These are phyloP conservation scores for Ramaria sp. DNA, from an alignment of 768 basidiomycete species.

Conservation along the genomic window DNA sequence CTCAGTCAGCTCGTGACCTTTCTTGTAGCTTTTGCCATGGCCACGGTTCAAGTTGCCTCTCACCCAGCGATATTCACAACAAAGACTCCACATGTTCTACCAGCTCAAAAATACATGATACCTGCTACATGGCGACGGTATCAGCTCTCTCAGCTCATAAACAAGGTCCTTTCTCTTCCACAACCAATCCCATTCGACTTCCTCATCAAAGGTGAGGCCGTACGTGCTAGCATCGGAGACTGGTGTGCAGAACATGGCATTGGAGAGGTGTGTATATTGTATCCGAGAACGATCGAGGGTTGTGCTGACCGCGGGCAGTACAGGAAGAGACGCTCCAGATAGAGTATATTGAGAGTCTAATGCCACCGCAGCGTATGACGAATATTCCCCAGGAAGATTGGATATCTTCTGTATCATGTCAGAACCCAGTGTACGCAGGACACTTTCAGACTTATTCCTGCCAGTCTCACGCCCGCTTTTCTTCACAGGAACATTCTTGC, in stretches of 20 bases:
- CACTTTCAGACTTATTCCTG: slow-evolving; percentile 1
- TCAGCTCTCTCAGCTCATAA: slow-evolving; percentile 93
- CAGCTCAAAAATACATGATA: slow-evolving; percentile 85
- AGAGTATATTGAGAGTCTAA: slow-evolving; percentile 82
- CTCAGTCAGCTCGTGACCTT: too few species aligned
- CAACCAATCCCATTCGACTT: slow-evolving; percentile 90
- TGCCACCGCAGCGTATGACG: slow-evolving; percentile 76
- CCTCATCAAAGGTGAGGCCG: slow-evolving; percentile 70
- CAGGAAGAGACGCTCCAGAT: slow-evolving; percentile 87
- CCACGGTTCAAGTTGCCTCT: not conserved
- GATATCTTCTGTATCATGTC: slow-evolving; percentile 74
- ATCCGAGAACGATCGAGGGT: not conserved
- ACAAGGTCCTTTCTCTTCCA: slow-evolving; percentile 73
- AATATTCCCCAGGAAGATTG: slow-evolving; percentile 85
- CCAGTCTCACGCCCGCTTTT: slow-evolving; percentile 1
- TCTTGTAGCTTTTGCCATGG: not conserved
- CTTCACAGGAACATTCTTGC: slow-evolving; percentile 54
- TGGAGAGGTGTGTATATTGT: slow-evolving; percentile 44
- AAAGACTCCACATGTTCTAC: slow-evolving; percentile 60
- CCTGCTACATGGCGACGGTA: slow-evolving; percentile 87
- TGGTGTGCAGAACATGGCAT: slow-evolving; percentile 64
- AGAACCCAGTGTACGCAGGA: slow-evolving; percentile 36
- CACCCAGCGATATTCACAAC: slow-evolving; percentile 62
- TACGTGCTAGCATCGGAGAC: slow-evolving; percentile 58
- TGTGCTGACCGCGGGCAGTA: slow-evolving; percentile 8